Evolutionary conservation across 106 monocot genomes (phyloP).

Genomic region (Dioscorea zingiberensis): DNA sequence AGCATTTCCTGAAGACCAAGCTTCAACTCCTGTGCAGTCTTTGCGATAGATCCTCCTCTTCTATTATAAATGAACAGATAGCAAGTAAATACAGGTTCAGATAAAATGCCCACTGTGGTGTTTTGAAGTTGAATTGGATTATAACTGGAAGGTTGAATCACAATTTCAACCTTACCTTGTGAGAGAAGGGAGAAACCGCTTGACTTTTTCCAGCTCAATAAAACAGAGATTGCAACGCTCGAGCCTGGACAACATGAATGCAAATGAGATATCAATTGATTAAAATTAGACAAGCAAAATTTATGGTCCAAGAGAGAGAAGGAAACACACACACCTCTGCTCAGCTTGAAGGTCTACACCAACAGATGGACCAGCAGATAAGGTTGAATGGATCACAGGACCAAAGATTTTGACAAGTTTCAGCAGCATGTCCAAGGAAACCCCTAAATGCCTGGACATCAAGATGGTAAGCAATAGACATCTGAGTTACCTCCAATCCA

Average conservation of each 20-base stretch:
- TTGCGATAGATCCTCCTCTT: conserved; percentile 80
- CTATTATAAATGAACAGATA: conserved; percentile 20
- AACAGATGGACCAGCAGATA: conserved; percentile 67
- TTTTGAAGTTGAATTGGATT: neutral
- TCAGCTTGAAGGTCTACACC: conserved; percentile 96
- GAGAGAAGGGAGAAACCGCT: conserved; percentile 47
- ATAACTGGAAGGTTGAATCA: neutral
- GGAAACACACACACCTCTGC: conserved; percentile 42
- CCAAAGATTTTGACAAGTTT: conserved; percentile 88
- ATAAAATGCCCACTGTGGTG: no score
- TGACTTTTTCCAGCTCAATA: conserved; percentile 85
- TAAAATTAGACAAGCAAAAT: neutral
- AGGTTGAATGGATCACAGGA: conserved; percentile 69
- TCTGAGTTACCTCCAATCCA: no score
- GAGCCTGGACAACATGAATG: conserved; percentile 33
- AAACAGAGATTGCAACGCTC: conserved; percentile 86
- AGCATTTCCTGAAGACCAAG: conserved; percentile 69
- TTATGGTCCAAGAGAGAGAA: neutral
- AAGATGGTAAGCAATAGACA: neutral
- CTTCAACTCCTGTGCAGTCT: conserved; percentile 80
- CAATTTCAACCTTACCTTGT: conserved; percentile 41
- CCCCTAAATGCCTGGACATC: conserved; percentile 45
- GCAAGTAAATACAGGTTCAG: neutral
- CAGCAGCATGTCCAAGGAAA: conserved; percentile 76
- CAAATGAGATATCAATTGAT: neutral